Base-by-base conservation (phyloP, 1,284 basidiomycete species). In the Agroathelia rolfsii region DNA sequence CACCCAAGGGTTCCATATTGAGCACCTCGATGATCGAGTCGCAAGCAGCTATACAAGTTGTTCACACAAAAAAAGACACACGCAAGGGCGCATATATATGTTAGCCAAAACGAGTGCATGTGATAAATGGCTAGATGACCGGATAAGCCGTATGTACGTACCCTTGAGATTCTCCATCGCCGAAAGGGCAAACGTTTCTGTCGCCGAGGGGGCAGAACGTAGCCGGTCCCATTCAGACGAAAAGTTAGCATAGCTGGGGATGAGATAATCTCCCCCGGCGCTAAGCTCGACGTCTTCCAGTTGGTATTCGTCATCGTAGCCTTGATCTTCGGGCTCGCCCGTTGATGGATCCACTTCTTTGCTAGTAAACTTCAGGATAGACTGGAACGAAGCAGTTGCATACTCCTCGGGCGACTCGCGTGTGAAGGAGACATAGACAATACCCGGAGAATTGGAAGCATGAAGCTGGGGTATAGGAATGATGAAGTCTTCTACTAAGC, bases 221-320 rank as follows among this genome's bases (percentile, higher is more conserved):
- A 98, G 53, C 47, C 88, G 76, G 51, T 97, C 94, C 95, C 95
- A 99, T 62, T 98, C 94, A 31, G 81, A 72, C 31, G 74, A 71
- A 59, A 98, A 98, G 21, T 86, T 86, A 24, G 78, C 79, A 52
- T 96, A 97, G 43, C 74, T 89, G 11, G 92, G 92, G 30, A 90
- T 67, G 50, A 99, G 87, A 59, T 96, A 99, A 59, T 92, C 87
- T 38, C 90, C 87, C 18, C 81, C 79, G 4, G 87, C 89, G 36
- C 81, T 80, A 30, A 99, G 64, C 52, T 97, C 95, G 36, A 96
- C 75, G 44, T 97, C 95, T 58, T 97, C 94, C 25, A 96, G 69
- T 56, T 92, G 86, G 61, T 99, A 99, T 59, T 98, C 94, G 64
- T 98, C 95, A 53, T 92, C 86, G 59, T 98, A 99, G 5, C 95